phyloP scores from a whole-genome alignment of 2,329 filamentous ascomycete genomes.

The Talaromyces marneffei region DNA sequence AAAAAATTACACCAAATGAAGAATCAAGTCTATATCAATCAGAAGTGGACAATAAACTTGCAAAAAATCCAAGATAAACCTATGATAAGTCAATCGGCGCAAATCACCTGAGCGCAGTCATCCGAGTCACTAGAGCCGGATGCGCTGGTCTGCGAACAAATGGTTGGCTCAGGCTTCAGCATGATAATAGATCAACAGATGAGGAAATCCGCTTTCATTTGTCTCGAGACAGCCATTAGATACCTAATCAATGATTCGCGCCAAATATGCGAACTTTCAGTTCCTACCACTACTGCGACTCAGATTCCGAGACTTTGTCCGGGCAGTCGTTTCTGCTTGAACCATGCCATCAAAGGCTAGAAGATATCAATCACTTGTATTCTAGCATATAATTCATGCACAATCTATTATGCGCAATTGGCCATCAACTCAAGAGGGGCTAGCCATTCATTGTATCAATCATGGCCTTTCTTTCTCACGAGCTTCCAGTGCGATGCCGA shows the following conservation, averaged over 20 bases:
- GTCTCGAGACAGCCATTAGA: not conserved
- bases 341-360: not conserved
- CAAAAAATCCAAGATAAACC: not conserved
- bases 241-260: not conserved
- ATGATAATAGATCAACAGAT: constrained; percentile 3
- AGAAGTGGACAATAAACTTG: not conserved
- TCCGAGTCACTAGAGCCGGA: constrained; percentile 7
- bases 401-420: not conserved
- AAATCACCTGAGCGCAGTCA: constrained; percentile 14
- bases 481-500: constrained; percentile 1
- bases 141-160: constrained; percentile 10
- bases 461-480: not conserved
- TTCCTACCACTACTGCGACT: not conserved
- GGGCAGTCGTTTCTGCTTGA: not conserved
- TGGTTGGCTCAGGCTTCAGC: constrained; percentile 2
- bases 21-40: not conserved
- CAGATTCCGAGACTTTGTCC: not conserved
- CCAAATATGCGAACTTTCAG: not conserved
- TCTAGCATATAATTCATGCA: not conserved
- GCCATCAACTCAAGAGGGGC: not conserved
- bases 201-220: not conserved
- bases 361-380: not conserved
- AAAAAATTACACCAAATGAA: not conserved
- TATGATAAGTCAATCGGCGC: constrained; percentile 1
- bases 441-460: not conserved